Percentiles rank a stretch among this genome's conserved stretches.
Conservation (phyloP, 768 basidiomycete genomes). For the Floccularia luteovirens region DNA sequence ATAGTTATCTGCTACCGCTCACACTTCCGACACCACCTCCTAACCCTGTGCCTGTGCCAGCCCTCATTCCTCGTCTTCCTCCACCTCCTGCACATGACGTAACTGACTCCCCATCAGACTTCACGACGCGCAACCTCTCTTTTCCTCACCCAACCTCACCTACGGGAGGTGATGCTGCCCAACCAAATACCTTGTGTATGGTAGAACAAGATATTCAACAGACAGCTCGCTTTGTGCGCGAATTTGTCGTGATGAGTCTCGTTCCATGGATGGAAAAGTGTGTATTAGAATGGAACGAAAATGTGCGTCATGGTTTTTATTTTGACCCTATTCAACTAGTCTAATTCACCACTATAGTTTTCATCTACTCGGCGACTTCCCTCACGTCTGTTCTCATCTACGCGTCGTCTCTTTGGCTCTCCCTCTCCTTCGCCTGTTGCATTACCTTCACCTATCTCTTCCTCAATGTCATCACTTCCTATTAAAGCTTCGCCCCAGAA, state of each 20-base stretch:
- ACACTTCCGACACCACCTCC: slow-evolving; percentile 56
- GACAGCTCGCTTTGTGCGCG: slow-evolving; percentile 72
- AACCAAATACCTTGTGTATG: slow-evolving; percentile 42
- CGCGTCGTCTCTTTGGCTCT: slow-evolving; percentile 75
- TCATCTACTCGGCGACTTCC: slow-evolving; percentile 73
- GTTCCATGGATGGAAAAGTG: slow-evolving; percentile 97
- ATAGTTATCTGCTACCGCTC: slow-evolving; percentile 65
- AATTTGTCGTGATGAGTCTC: slow-evolving; percentile 84
- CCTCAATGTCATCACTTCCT: slow-evolving; percentile 33
- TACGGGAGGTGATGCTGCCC: slow-evolving; percentile 13
- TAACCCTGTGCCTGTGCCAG: slow-evolving; percentile 59
- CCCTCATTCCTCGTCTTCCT: slow-evolving; percentile 61
- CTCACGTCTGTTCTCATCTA: slow-evolving; percentile 80
- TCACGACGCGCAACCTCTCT: slow-evolving; percentile 8
- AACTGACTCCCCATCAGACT: too few relatives aligned
- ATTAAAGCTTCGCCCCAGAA: slow-evolving; percentile 27
- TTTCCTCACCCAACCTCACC: slow-evolving; percentile 11
- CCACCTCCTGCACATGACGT: slow-evolving; percentile 31
- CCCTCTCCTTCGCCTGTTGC: slow-evolving; percentile 40
- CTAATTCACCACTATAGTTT: too few relatives aligned
- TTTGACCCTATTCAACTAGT: too few relatives aligned
- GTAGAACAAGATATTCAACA: slow-evolving; percentile 68
- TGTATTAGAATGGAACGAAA: slow-evolving; percentile 92
- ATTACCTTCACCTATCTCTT: slow-evolving; percentile 24
- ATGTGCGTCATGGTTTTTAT: slow-evolving; percentile 27